Percentiles rank a stretch among this genome's conserved stretches.
These are phyloP conservation scores for Fusarium begoniae DNA, from an alignment of 2,329 filamentous ascomycete species.

Conservation along the genomic window DNA sequence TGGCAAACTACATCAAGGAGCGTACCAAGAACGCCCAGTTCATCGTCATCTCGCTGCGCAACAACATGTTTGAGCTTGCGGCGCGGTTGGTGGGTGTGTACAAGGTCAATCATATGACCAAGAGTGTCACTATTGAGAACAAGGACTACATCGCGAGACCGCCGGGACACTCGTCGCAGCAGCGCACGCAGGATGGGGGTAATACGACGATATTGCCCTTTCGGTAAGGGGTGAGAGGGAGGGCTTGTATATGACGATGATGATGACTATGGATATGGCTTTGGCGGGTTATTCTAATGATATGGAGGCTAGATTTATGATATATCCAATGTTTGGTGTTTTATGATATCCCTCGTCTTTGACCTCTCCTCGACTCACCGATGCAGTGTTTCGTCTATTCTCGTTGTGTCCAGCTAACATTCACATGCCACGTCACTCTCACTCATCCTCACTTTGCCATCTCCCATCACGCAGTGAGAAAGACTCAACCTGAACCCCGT, in stretches of 20 bases:
- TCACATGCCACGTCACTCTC: not conserved
- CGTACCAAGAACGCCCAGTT: conserved; percentile 99
- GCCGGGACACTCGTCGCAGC: conserved; percentile 47
- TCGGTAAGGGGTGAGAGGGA: conserved; percentile 39
- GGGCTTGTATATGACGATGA: conserved; percentile 32
- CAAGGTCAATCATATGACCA: conserved; percentile 99
- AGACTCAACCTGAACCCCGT: conserved; percentile 18
- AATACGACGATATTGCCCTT: conserved; percentile 50
- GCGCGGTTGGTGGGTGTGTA: conserved; percentile 95
- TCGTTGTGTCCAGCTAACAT: not conserved
- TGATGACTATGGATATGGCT: conserved; percentile 29
- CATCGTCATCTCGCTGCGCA: conserved; percentile 95
- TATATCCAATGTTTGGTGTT: conserved; percentile 34
- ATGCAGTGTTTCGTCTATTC: not conserved
- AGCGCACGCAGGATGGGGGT: conserved; percentile 41
- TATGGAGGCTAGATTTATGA: conserved; percentile 37
- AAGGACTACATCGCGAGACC: conserved; percentile 72
- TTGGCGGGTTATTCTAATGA: conserved; percentile 37
- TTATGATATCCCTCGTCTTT: not conserved
- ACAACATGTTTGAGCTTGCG: conserved; percentile 99
- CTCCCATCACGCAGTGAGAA: not conserved
- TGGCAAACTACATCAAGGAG: conserved; percentile 99
- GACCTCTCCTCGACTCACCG: not conserved
- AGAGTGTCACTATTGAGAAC: conserved; percentile 91
- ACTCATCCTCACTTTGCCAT: not conserved